A percentile compares a stretch with the other conserved stretches of the same genome.
Conservation (phyloP, 352 stramenopile species). For the Phytophthora nicotianae region DNA sequence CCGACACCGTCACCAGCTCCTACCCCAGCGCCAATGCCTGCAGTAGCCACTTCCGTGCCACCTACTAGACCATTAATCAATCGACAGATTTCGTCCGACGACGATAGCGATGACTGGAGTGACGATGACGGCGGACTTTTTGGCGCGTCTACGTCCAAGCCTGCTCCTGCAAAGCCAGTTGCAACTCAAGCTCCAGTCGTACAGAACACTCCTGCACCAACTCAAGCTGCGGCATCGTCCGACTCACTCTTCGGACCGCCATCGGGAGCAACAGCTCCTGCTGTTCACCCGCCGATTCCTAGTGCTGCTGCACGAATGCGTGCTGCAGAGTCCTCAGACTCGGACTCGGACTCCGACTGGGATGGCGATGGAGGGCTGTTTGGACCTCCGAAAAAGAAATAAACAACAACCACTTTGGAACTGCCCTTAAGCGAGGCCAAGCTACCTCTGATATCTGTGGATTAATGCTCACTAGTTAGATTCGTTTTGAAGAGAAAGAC, state of each 20-base stretch:
- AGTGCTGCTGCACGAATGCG: slow-evolving; percentile 55
- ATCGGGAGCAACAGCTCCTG: slow-evolving; percentile 18
- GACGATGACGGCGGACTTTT: slow-evolving; percentile 61
- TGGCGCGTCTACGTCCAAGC: slow-evolving; percentile 42
- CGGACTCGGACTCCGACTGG: slow-evolving; percentile 63
- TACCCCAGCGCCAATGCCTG: slow-evolving; percentile 7
- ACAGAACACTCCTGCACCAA: slow-evolving; percentile 15
- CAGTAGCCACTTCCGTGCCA: slow-evolving; percentile 15
- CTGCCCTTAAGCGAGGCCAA: too few species aligned
- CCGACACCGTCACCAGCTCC: slow-evolving; percentile 10
- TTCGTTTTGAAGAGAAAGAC: not conserved
- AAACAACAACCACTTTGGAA: too few species aligned
- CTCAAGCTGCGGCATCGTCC: slow-evolving; percentile 16
- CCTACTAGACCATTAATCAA: slow-evolving; percentile 44
- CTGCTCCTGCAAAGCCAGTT: slow-evolving; percentile 20
- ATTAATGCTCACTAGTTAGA: not conserved
- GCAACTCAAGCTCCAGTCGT: slow-evolving; percentile 17
- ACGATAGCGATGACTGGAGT: slow-evolving; percentile 76
- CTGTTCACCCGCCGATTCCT: slow-evolving; percentile 50
- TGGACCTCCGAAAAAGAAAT: slow-evolving; percentile 48
- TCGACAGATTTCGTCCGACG: slow-evolving; percentile 48
- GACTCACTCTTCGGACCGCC: slow-evolving; percentile 35
- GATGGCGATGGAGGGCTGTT: slow-evolving; percentile 71
- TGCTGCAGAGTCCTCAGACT: slow-evolving; percentile 42
- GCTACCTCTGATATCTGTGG: too few species aligned